Evolutionary conservation across 2,329 filamentous ascomycete genomes (phyloP).

Genomic region (Aspergillus ibericus): DNA sequence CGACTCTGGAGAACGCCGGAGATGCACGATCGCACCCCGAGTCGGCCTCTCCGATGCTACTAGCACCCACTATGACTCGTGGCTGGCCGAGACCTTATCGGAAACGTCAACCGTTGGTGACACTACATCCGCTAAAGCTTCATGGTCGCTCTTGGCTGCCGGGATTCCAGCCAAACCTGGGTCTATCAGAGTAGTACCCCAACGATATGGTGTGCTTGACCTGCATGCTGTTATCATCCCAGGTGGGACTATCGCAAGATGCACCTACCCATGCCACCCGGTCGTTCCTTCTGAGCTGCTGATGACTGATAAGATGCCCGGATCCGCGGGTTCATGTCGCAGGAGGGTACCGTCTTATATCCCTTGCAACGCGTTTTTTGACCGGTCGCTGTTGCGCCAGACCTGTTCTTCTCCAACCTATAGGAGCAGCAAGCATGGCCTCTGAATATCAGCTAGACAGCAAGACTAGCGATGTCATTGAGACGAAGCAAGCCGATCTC

Average conservation of each 20-base stretch:
- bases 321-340: not conserved
- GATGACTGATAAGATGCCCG: not conserved
- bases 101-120: not conserved
- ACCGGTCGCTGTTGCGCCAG: not conserved
- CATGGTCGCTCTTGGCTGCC: not conserved
- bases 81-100: not conserved
- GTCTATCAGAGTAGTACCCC: not conserved
- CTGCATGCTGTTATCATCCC: conserved; percentile 1
- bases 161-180: not conserved
- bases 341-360: not conserved
- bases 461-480: not conserved
- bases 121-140: conserved; percentile 2
- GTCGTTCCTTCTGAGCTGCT: not conserved
- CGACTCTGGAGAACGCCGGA: not conserved
- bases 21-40: not conserved
- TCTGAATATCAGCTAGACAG: not conserved
- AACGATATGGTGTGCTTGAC: conserved; percentile 4
- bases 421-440: not conserved
- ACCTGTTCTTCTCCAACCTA: not conserved
- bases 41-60: not conserved
- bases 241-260: conserved; percentile 3
- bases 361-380: not conserved
- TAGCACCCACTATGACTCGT: not conserved
- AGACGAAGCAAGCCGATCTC: not conserved
- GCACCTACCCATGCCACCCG: not conserved